Evolutionary conservation across 352 stramenopile genomes (phyloP), one percentile per base, ranked within the genome.

Genomic region (Phytophthora uliginosa): DNA sequence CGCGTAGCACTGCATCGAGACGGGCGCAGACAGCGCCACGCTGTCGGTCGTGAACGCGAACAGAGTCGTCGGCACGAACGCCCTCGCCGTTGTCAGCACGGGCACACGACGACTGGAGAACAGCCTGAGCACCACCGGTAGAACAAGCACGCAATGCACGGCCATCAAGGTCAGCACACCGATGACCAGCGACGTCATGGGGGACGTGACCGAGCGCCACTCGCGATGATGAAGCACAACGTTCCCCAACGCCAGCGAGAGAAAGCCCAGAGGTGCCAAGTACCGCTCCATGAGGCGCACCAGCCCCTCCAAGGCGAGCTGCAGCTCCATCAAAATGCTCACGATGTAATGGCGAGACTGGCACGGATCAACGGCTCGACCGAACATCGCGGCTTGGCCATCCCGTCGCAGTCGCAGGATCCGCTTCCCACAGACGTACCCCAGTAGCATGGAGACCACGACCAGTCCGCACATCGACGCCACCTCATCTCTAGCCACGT

Each of bases 261-360:
- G 66, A 24, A 83, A 71, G 0, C 81, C 81, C 6, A 87, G 1
- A 0, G 83, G 77, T 0, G 81, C 81, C 22, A 89, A 7, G 28
- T 66, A 73, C 2, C 42, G 20, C 65, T 88, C 74, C 40, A 88
- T 56, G 10, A n/a, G 31, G 6, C 70, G 60, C 0, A 83, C 56
- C 18, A 90, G 34, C 74, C 81, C 88, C 63, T 90, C 83, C 38
- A 90, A 63, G 4, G 77, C 78, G 1, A 86, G 64, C 36, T 88
- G 81, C 17, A 90, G 56, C 34, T 90, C 83, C 28, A 89, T 76
- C 17, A 85, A 24, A 7, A 82, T 61, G 17, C 77, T 65, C 17
- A 89, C 54, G 18, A 90, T 59, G 24, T 86, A 83, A 54, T 88
- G 73, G 3, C 52, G 66, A 47, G 77, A 68, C 63, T 77, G 77